Percentiles rank a stretch among this genome's conserved stretches.
phyloP scores from a whole-genome alignment of 1,284 basidiomycete species.

The Ganoderma sp. region DNA sequence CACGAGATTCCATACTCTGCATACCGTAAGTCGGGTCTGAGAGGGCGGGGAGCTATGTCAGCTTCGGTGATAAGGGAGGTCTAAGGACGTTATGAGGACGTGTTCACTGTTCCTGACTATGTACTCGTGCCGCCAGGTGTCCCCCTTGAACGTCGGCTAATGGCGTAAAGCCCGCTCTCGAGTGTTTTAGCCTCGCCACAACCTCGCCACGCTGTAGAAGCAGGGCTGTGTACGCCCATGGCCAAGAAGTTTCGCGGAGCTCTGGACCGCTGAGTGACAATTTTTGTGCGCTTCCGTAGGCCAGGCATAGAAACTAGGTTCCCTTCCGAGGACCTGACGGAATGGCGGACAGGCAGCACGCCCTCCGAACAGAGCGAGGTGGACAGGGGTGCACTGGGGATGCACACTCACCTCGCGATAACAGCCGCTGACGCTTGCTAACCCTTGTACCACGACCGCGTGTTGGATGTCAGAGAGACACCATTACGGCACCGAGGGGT shows the following conservation, averaged over 20 bases:
- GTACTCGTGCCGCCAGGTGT: not conserved
- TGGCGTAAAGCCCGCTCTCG: constrained; percentile 5
- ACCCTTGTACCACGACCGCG: constrained; percentile 2
- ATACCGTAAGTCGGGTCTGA: not conserved
- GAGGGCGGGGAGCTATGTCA: not conserved
- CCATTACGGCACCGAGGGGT: constrained; percentile 15
- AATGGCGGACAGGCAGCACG: not conserved
- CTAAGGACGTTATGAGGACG: constrained; percentile 6
- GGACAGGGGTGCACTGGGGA: not conserved
- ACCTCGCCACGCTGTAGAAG: constrained; percentile 3
- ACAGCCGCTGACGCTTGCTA: not conserved
- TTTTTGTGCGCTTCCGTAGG: not conserved
- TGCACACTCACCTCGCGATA: not conserved
- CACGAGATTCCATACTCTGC: not conserved
- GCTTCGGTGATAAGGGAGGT: not conserved
- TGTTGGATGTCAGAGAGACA: not conserved
- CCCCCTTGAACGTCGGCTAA: not conserved
- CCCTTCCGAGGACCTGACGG: not conserved
- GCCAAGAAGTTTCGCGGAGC: constrained; percentile 9
- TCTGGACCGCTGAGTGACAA: not conserved
- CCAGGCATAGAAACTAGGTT: constrained; percentile 5
- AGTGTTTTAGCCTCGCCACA: constrained; percentile 5
- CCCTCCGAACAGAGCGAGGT: not conserved
- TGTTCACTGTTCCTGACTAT: constrained; percentile 2
- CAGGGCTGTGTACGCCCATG: not conserved